Evolutionary conservation across 495 filamentous ascomycete species (phyloP).

Genomic region (Parachaetomium inaequale): DNA sequence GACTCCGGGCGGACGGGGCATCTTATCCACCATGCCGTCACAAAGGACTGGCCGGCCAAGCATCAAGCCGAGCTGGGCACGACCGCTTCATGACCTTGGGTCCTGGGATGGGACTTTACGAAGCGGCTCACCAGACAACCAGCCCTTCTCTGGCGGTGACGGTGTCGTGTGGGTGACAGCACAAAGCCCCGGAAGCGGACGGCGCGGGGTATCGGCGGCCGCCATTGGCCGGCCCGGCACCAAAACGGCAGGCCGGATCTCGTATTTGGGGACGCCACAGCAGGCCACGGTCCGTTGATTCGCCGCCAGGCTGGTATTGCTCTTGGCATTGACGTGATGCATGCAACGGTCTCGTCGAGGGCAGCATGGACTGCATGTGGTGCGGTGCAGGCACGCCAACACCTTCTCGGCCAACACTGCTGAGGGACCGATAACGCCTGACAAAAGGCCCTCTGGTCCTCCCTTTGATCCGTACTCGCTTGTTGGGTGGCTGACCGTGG

Average conservation of each 20-base stretch:
- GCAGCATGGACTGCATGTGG: not conserved
- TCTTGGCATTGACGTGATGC: constrained; percentile 13
- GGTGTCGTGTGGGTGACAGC: constrained; percentile 2
- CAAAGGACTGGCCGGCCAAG: not conserved
- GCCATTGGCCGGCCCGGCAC: constrained; percentile 5
- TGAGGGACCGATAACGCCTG: not conserved
- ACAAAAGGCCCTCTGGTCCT: not conserved
- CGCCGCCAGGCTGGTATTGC: not conserved
- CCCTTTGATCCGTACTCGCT: not conserved
- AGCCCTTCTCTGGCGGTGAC: not conserved
- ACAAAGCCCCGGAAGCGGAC: constrained; percentile 6
- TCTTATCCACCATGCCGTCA: not conserved
- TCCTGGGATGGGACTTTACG: not conserved
- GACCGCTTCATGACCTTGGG: not conserved
- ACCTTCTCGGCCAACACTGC: not conserved
- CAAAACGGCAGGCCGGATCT: constrained; percentile 10
- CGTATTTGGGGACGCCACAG: constrained; percentile 14
- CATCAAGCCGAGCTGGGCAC: not conserved
- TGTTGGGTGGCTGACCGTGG: not conserved
- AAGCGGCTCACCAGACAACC: not conserved
- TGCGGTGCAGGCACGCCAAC: not conserved
- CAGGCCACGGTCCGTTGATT: constrained; percentile 10
- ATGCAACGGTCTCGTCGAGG: constrained; percentile 4
- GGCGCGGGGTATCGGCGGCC: constrained; percentile 3
- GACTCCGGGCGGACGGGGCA: not conserved